Conservation (phyloP, 768 basidiomycete genomes). For the Cantharellus anzutake region DNA sequence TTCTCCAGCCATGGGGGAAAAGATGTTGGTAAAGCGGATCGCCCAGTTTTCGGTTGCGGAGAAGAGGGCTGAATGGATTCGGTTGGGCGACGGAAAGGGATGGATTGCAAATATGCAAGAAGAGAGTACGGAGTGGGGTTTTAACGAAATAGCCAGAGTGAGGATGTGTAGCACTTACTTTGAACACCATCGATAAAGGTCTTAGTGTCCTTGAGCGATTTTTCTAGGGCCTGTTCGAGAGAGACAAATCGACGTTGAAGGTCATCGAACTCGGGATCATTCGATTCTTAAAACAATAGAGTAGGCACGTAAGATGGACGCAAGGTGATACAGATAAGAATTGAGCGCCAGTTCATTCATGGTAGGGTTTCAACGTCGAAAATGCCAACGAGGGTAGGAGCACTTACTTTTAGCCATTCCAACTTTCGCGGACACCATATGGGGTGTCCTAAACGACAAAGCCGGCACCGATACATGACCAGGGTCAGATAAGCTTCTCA, state of each 20-base stretch:
- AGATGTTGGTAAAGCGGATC: constrained; percentile 40
- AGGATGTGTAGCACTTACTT: constrained; percentile 24
- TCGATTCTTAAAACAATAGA: constrained; percentile 32
- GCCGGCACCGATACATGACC: not conserved
- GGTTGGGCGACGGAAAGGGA: not conserved
- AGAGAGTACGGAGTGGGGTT: not conserved
- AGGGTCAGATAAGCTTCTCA: not conserved
- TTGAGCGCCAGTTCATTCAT: no score
- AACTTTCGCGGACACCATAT: constrained; percentile 67
- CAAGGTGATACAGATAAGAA: constrained; percentile 2
- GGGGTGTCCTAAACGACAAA: constrained; percentile 50
- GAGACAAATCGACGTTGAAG: constrained; percentile 56
- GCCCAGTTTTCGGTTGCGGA: constrained; percentile 43
- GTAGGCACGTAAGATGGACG: not conserved
- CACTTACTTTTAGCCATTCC: constrained; percentile 80
- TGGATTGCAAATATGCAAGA: not conserved
- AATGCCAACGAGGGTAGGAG: not conserved
- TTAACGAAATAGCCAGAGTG: not conserved
- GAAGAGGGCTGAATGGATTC: constrained; percentile 34
- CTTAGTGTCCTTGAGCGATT: constrained; percentile 81
- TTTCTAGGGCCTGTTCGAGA: constrained; percentile 69
- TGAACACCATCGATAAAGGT: constrained; percentile 70
- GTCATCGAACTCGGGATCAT: constrained; percentile 81
- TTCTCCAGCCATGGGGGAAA: constrained; percentile 53
- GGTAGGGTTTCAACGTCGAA: not conserved